Base-by-base conservation (phyloP, 73 alveolate genomes). In the Paramecium sonneborni region DNA sequence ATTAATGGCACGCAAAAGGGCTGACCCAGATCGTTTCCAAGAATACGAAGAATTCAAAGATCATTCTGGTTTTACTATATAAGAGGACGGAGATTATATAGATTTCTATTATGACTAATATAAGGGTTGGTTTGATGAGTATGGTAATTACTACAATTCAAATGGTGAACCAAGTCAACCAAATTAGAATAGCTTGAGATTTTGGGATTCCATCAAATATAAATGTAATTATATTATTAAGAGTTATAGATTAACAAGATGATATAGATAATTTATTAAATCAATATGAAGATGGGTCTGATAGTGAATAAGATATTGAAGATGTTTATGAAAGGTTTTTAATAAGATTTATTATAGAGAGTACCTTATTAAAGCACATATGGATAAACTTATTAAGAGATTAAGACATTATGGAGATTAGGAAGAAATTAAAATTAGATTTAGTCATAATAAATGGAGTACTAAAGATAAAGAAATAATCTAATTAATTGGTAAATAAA, bases 81-180 rank as follows among this genome's bases (percentile, higher is more conserved):
- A 79, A 14, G 90, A 79, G 72, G 32, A 79, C 18, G 90, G 74
- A 23, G 39, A 34, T 24, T 38, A 79, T 44, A 79, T 43, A 20
- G 69, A 79, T 43, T 79, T 79, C 72, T 79, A 79, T 43, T 79
- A 24, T 79, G 90, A 79, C 74, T 20, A 79, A 24, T 21, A 21
- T 7, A n/a, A 18, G 18, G 90, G 90, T 23, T 79, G 90, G 90
- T 79, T 79, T 44, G 90, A 79, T 79, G 90, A 79, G 26, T 39
- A 20, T 79, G 90, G 90, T 20, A 79, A 79, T 34, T 79, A 79
- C 55, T 79, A 43, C 26, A 79, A 79, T 44, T 79, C 41, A 12
- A 46, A 79, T 79, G 69, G 90, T 2, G 90, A 43, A 43, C 24
- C 76, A 18, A n/a, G 10, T 21, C 3, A 18, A 46, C 90, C 90